phyloP scores from a whole-genome alignment of 1,284 basidiomycete genomes.

The Pterulicium gracile region DNA sequence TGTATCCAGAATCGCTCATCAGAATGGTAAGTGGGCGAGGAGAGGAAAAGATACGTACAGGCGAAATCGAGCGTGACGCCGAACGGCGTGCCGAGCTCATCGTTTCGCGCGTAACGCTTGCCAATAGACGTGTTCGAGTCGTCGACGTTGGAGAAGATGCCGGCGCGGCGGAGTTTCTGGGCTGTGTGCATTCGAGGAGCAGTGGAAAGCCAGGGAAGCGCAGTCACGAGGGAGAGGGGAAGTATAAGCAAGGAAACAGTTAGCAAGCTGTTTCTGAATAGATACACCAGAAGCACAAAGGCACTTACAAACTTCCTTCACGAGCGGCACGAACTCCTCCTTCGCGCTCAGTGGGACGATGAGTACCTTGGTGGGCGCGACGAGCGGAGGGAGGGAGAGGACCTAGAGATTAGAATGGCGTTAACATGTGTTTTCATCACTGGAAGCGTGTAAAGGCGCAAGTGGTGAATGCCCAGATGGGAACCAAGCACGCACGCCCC shows the following conservation, averaged over 20 bases:
- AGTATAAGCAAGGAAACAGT: conserved; percentile 10
- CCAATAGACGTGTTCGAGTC: conserved; percentile 95
- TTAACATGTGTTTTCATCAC: conserved; percentile 2
- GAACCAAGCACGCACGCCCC: no score
- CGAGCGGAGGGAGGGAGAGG: conserved; percentile 78
- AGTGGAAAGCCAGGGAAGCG: conserved; percentile 7
- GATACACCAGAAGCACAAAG: neutral
- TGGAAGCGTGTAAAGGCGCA: no score
- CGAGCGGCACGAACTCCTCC: conserved; percentile 76
- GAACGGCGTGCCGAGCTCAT: conserved; percentile 96
- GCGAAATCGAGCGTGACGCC: conserved; percentile 97
- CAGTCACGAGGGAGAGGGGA: conserved; percentile 9
- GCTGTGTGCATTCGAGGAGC: conserved; percentile 34
- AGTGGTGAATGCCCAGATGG: no score
- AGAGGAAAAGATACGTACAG: conserved; percentile 46
- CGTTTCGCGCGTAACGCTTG: conserved; percentile 94
- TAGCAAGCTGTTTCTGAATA: no score
- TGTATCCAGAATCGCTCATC: neutral
- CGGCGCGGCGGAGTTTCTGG: conserved; percentile 75
- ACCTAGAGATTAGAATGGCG: conserved; percentile 38
- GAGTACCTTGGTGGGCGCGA: conserved; percentile 95
- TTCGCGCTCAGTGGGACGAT: conserved; percentile 93
- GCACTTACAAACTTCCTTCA: conserved; percentile 83
- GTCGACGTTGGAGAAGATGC: conserved; percentile 89
- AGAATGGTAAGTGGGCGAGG: neutral